Conservation (phyloP, 2,329 filamentous ascomycete genomes). For the Ceratocystis albifundus region DNA sequence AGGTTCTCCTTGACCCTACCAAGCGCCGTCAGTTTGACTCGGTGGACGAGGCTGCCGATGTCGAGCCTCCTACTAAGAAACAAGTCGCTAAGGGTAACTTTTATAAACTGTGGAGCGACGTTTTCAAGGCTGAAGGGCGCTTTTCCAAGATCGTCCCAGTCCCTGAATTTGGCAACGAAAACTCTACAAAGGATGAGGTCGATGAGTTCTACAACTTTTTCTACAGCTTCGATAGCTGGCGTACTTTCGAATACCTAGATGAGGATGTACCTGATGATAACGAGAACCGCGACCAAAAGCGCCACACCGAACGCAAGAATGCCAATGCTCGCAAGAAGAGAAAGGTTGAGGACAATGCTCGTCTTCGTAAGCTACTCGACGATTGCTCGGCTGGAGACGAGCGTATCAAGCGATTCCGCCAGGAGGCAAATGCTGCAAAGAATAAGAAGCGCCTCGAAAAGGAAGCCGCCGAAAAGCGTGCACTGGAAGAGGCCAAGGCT, state of each 20-base stretch:
- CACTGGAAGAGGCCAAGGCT: slow-evolving; percentile 71
- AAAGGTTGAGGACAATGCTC: slow-evolving; percentile 94
- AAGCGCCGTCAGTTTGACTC: slow-evolving; percentile 94
- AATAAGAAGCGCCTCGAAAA: slow-evolving; percentile 87
- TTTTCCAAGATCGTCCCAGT: slow-evolving; percentile 90
- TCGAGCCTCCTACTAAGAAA: slow-evolving; percentile 89
- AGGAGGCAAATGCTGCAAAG: slow-evolving; percentile 84
- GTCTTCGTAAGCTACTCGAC: slow-evolving; percentile 81
- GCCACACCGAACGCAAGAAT: slow-evolving; percentile 97
- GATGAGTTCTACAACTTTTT: slow-evolving; percentile 99
- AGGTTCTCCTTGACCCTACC: slow-evolving; percentile 81
- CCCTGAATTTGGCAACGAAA: slow-evolving; percentile 71
- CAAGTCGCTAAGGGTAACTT: slow-evolving; percentile 74
- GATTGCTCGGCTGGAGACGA: slow-evolving; percentile 75
- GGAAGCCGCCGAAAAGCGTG: slow-evolving; percentile 82
- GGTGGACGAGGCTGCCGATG: slow-evolving; percentile 85
- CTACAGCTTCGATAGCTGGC: slow-evolving; percentile 99
- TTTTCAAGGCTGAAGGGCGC: slow-evolving; percentile 83
- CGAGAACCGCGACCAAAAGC: slow-evolving; percentile 97
- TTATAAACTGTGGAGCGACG: slow-evolving; percentile 85
- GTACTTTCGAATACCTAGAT: slow-evolving; percentile 94
- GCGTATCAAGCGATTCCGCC: slow-evolving; percentile 93
- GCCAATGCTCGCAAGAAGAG: slow-evolving; percentile 96
- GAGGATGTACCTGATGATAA: slow-evolving; percentile 98
- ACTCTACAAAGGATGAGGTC: slow-evolving; percentile 77